Percentiles rank a stretch among this genome's conserved stretches.
Evolutionary conservation across 495 filamentous ascomycete species (phyloP).

Genomic region (Aspergillus ostianus): DNA sequence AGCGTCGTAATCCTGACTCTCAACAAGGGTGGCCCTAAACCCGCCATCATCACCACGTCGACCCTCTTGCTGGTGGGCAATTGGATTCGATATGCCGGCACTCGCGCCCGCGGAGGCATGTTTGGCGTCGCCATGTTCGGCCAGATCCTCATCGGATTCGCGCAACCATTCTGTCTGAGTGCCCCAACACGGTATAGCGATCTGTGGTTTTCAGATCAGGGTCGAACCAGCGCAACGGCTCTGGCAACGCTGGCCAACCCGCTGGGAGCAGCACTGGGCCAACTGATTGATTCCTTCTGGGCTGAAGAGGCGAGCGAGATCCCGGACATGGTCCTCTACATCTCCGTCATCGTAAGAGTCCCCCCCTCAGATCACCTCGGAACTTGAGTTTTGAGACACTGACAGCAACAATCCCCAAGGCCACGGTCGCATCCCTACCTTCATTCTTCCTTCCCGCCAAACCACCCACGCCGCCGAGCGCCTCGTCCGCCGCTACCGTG

Average conservation of each 20-base stretch:
- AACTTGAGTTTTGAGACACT: constrained; percentile 5
- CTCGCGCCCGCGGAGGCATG: constrained; percentile 55
- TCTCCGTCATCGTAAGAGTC: constrained; percentile 72
- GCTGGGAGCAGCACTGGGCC: constrained; percentile 81
- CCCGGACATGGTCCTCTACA: constrained; percentile 80
- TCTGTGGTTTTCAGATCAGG: constrained; percentile 86
- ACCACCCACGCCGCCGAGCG: constrained; percentile 72
- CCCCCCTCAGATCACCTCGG: not conserved
- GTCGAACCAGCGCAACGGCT: constrained; percentile 85
- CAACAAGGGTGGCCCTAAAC: constrained; percentile 75
- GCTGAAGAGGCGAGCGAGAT: constrained; percentile 60
- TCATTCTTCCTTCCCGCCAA: constrained; percentile 79
- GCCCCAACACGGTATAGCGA: constrained; percentile 91
- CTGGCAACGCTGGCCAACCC: constrained; percentile 83
- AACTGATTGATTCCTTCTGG: constrained; percentile 80
- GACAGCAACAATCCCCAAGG: constrained; percentile 38
- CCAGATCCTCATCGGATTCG: constrained; percentile 87
- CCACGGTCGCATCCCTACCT: constrained; percentile 69
- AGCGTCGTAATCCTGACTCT: constrained; percentile 73
- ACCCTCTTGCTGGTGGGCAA: constrained; percentile 76
- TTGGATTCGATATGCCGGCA: constrained; percentile 89
- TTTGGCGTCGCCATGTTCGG: constrained; percentile 87
- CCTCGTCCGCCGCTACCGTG: constrained; percentile 45
- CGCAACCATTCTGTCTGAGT: constrained; percentile 88
- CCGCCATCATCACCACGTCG: constrained; percentile 70